Evolutionary conservation across 176 grass and related monocot species (phyloP), one percentile per base, ranked within the genome.

Genomic region (Tillandsia leiboldiana): DNA sequence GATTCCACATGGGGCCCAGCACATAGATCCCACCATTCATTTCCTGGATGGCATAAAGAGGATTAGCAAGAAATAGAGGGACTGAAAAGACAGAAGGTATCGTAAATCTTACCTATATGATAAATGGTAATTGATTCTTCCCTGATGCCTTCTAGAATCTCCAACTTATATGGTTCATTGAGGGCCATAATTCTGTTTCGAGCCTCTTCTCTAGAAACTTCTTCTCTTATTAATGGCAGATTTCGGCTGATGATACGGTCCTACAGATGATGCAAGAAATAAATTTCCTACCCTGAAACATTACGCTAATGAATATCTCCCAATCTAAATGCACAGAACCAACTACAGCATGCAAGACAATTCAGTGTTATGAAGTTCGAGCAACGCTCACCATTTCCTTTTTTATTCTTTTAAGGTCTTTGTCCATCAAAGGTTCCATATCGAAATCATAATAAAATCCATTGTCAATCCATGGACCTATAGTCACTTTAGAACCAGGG

Each of bases 1-100:
- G 94, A 85, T 17, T 93, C 89, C 9, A 99, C 94, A 72, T 93
- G 94, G 65, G 94, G 94, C 63, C 94, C 94, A 26, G 94, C 94
- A 80, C 94, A 99, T 15, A 93, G 84, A 83, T 99, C 94, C 94
- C 94, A 99, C 94, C 94, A 99, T 77, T 99, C 94, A 79, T 99
- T 88, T 69, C 94, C 94, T 99, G 57, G 56, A 68, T 15, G 48
- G 63, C 51, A 68, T 51, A 67, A 66, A 72, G 73, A 53, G 47
- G 17, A 74, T 69, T 26, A 49, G 11, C 53, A 77, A 50, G n/a
- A 77, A 1, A 59, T 49, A 17, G 27, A 28, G 18, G 9, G 6
- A 59, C n/a, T 22, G 54, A 18, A 59, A 59, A 59, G 14, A 18
- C 9, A 59, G 7, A 15, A 59, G 7, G 14, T 17, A 59, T 18